Conservation (phyloP, 345 rosid species). For the Fremontodendron californicum region DNA sequence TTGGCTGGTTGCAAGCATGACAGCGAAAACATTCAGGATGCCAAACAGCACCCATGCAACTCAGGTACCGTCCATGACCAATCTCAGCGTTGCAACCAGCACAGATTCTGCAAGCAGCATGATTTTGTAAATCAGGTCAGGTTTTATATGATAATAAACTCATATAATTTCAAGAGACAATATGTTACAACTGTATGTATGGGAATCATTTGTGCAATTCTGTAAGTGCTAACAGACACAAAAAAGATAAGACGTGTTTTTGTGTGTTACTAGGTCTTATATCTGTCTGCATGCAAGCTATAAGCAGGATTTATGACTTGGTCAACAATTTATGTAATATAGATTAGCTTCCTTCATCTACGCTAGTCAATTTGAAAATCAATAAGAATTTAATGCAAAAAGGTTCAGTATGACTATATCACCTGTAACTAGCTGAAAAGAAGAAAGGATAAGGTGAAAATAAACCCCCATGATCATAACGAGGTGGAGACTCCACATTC, state of each 20-base stretch:
- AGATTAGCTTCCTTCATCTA: neutral
- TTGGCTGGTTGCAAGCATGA: conserved; percentile 64
- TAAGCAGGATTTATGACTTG: neutral
- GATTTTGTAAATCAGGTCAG: conserved; percentile 21
- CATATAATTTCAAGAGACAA: neutral
- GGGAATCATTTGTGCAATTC: neutral
- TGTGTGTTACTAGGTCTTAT: neutral
- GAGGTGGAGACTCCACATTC: conserved; percentile 52
- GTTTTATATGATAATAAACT: neutral
- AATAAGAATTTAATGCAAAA: neutral
- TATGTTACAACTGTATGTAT: neutral
- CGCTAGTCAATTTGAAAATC: neutral
- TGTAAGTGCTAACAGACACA: neutral
- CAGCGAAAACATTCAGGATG: conserved; percentile 91
- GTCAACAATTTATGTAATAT: neutral
- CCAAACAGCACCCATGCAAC: conserved; percentile 78
- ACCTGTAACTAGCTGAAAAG: conserved; percentile 63
- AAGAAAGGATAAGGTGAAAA: conserved; percentile 55
- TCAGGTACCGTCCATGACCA: conserved; percentile 68
- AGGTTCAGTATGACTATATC: conserved; percentile 7
- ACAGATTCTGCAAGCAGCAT: conserved; percentile 47
- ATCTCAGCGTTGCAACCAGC: conserved; percentile 68
- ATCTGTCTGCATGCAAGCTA: neutral
- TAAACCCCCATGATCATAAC: conserved; percentile 35
- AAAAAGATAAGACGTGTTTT: neutral